These are phyloP conservation scores for Dactylellina drechsleri DNA, from an alignment of 2,329 filamentous ascomycete genomes.

Conservation along the genomic window DNA sequence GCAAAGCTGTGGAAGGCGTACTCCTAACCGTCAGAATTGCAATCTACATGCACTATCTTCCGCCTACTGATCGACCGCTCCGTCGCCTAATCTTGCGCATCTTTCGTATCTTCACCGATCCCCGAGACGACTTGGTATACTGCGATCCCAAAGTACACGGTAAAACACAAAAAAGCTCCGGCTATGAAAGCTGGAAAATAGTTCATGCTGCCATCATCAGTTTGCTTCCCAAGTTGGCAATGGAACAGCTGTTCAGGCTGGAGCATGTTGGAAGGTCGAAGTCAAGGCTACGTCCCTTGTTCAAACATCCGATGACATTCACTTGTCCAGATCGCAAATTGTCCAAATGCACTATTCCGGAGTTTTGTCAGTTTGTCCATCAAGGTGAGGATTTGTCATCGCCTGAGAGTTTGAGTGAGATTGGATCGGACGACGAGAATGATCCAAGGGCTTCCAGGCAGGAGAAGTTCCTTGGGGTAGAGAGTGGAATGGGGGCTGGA, in stretches of 20 bases:
- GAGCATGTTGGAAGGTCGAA: neutral
- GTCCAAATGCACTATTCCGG: constrained; percentile 16
- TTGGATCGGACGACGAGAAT: neutral
- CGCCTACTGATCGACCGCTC: neutral
- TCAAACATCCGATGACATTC: constrained; percentile 15
- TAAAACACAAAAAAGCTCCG: neutral
- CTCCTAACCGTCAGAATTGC: neutral
- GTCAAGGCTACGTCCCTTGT: neutral
- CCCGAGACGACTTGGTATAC: neutral
- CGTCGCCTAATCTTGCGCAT: constrained; percentile 15
- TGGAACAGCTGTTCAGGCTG: constrained; percentile 8
- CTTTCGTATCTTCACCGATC: constrained; percentile 26
- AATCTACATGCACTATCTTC: neutral
- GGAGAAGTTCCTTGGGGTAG: neutral
- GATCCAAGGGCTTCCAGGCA: neutral
- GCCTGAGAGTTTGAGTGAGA: neutral
- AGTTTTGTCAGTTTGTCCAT: constrained; percentile 30
- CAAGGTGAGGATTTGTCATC: neutral
- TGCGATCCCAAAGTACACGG: neutral
- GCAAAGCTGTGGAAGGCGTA: constrained; percentile 13
- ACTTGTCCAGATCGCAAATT: constrained; percentile 25
- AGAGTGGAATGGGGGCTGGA: neutral
- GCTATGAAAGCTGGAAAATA: neutral
- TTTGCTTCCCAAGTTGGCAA: constrained; percentile 13
- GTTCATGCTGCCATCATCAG: neutral